These are phyloP conservation scores for Kodamaea jinghongensis DNA, from an alignment of 805 yeast genomes.

Conservation along the genomic window DNA sequence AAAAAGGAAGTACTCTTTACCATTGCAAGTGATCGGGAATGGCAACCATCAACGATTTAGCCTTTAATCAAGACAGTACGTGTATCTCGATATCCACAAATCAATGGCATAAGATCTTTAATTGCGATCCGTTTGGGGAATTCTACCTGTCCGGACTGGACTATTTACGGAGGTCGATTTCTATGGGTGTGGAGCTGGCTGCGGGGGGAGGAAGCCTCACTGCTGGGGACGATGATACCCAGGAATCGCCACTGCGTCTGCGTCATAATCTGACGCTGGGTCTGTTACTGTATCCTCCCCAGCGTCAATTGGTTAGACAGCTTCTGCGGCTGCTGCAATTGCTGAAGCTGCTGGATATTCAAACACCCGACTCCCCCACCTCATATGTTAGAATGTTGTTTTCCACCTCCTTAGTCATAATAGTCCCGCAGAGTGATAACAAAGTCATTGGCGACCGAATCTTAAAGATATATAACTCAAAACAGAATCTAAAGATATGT, in stretches of 20 bases:
- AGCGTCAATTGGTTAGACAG: conserved; percentile 3
- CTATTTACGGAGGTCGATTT: conserved; percentile 4
- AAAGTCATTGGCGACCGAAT: conserved; percentile 26
- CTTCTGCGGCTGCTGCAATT: conserved; percentile 4
- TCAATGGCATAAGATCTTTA: conserved; percentile 35
- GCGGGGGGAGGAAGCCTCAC: not conserved
- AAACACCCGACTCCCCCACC: conserved; percentile 21
- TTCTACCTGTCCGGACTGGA: conserved; percentile 27
- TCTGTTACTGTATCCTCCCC: not conserved
- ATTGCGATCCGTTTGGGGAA: conserved; percentile 47
- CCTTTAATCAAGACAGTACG: conserved; percentile 43
- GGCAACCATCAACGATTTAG: conserved; percentile 30
- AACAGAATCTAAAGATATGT: conserved; percentile 58
- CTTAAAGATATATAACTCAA: conserved; percentile 38
- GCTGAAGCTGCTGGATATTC: conserved; percentile 2
- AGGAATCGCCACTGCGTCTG: not conserved
- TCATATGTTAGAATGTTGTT: conserved; percentile 36
- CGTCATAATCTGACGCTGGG: conserved; percentile 4
- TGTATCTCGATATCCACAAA: conserved; percentile 37
- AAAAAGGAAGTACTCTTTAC: not conserved
- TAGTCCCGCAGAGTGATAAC: conserved; percentile 30
- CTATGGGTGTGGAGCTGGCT: not conserved
- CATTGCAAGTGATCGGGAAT: not conserved
- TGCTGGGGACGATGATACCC: not conserved
- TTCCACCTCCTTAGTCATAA: conserved; percentile 40